Conservation (phyloP, 1,139 yeast genomes). For the Yamadazyma songkhlaensis region DNA sequence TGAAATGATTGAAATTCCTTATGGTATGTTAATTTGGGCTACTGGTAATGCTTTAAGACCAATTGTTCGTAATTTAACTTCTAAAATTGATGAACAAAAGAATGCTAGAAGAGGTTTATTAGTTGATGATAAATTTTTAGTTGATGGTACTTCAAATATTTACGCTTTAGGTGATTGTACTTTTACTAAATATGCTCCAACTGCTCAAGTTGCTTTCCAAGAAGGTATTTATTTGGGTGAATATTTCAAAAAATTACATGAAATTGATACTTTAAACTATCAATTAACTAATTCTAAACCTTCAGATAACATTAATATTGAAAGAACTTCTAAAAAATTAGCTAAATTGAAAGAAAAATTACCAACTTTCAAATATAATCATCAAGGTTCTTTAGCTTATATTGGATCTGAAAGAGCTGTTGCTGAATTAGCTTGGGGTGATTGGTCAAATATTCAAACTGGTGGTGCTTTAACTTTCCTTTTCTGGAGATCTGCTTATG, state of each 20-base stretch:
- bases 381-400: slow-evolving; percentile 76
- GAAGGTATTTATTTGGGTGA: slow-evolving; percentile 82
- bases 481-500: slow-evolving; percentile 93
- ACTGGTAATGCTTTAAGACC: slow-evolving; percentile 93
- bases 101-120: slow-evolving; percentile 87
- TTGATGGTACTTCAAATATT: slow-evolving; percentile 80
- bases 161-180: slow-evolving; percentile 96
- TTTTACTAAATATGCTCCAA: slow-evolving; percentile 86
- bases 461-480: slow-evolving; percentile 87
- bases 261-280: slow-evolving; percentile 59
- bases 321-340: slow-evolving; percentile 41
- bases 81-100: slow-evolving; percentile 75
- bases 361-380: slow-evolving; percentile 60
- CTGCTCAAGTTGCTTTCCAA: slow-evolving; percentile 97
- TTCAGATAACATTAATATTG: slow-evolving; percentile 30
- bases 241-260: slow-evolving; percentile 66
- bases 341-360: slow-evolving; percentile 42
- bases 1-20: slow-evolving; percentile 62
- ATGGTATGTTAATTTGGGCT: slow-evolving; percentile 95
- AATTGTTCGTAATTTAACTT: slow-evolving; percentile 64
- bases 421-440: slow-evolving; percentile 89
- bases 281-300: slow-evolving; percentile 26
- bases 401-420: slow-evolving; percentile 91
- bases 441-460: slow-evolving; percentile 73
- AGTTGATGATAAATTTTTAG: slow-evolving; percentile 78